Evolutionary conservation across 2,329 filamentous ascomycete species (phyloP), one percentile per base, ranked within the genome.

Genomic region (Penicillium rolfsii): DNA sequence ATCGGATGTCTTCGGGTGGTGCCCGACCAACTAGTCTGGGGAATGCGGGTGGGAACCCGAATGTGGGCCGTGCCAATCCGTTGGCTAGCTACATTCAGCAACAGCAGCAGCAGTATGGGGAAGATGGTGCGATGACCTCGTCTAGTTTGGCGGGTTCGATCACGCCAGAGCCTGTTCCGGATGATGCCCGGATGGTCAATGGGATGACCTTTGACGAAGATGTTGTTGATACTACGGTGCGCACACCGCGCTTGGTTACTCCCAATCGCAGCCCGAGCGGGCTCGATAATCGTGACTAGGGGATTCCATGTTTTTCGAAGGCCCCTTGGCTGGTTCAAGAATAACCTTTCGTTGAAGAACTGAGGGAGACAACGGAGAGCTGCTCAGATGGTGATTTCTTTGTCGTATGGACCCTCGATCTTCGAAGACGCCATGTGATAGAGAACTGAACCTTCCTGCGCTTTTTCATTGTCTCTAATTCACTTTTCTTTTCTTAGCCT

Each of bases 161-260:
- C 55, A 77, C 73, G 68, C 82, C 59, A 0, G 77, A 77, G 75
- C 82, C 28, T 76, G 65, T 68, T 57, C 64, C 65, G 2, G 71
- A 74, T 30, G 87, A 90, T 69, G 87, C 87, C 19, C 83, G 85
- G 55, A 87, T 89, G 82, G 79, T 90, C 58, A 87, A 91, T 71
- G 88, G 88, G 1, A 82, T 90, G 43, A 85, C 87, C 2, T 88
- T 89, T 68, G 82, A 85, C 38, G 74, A 81, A 43, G 83, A 87
- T 62, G 82, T 88, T 63, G 81, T 90, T 26, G 88, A 91, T 74
- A 90, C 87, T 2, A 89, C 87, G 1, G 83, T 84, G 54, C 79
- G 83, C 24, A 83, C 85, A 0, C 85, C 86, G 1, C 79, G 86
- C 1, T 80, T 84, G 16, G 76, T 81, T 19, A 77, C 77, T 11